Evolutionary conservation across 352 stramenopile genomes (phyloP), one percentile per base, ranked within the genome.

Genomic region (Globisporangium lucens): DNA sequence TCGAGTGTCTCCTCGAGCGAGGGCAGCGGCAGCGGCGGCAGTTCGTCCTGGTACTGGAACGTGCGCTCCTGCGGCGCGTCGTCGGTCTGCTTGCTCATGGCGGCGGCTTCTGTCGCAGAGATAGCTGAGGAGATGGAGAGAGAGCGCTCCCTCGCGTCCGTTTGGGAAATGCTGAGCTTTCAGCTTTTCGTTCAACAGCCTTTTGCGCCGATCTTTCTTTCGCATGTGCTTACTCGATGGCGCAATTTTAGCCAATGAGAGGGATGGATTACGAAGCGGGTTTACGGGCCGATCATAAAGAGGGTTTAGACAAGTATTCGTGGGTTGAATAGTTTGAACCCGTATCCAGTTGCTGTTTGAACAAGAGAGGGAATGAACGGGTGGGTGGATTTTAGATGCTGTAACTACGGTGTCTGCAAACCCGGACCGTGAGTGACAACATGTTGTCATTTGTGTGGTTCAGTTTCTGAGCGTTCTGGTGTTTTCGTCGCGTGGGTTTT

Each of bases 1-100:
- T 91, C 76, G 12, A 99, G 75, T 13, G 97, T 99, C 56, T 99
- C 83, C 67, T 98, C 91, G 47, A 99, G 79, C 9, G 89, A 75
- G 10, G 97, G 96, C 49, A 99, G 78, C 30, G 97, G 97, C 55
- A 99, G 84, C 60, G 85, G 67, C 59, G 97, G 96, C 35, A 99
- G 76, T 53, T 92, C 79, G 65, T 96, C 88, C 70, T 96, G 86
- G 73, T 83, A 85, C 75, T 92, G 80, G 67, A 89, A 89, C 58
- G 88, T 96, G 61, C 74, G 79, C 67, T 95, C 87, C 20, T 67
- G 29, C 5, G 61, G 53, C 53, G 57, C 51, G n/a, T 29, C 56
- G 9, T 36, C 47, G 5, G 29, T 8, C 30, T 60, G 29, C 30
- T 63, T 67, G 53, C 51, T 57, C 66, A 71, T 71, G 36, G 8